phyloP scores from a whole-genome alignment of 2,329 filamentous ascomycete species.

The Cytospora leucostoma region DNA sequence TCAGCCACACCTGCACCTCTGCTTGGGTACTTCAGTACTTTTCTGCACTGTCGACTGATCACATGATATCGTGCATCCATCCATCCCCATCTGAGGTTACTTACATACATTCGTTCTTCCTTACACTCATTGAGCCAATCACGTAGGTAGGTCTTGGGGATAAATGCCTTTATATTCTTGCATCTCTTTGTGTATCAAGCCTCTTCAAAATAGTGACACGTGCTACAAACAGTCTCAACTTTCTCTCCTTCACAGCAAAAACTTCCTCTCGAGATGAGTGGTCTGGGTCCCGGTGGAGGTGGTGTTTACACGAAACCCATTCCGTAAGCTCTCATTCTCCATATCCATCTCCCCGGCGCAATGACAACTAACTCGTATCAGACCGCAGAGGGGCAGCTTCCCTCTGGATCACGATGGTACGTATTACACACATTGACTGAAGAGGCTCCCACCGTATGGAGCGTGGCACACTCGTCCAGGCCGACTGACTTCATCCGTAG shows the following conservation, averaged over 20 bases:
- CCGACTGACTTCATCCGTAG: constrained; percentile 44
- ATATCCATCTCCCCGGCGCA: neutral
- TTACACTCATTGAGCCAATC: neutral
- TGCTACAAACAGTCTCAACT: neutral
- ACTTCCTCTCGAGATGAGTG: constrained; percentile 34
- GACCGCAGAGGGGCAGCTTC: constrained; percentile 89
- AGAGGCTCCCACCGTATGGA: neutral
- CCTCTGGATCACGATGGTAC: constrained; percentile 88
- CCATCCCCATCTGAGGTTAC: neutral
- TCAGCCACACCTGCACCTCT: constrained; percentile 20
- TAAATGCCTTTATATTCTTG: neutral
- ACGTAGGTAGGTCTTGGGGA: neutral
- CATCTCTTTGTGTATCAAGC: neutral
- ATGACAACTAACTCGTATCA: constrained; percentile 38
- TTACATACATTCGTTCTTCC: neutral
- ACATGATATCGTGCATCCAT: constrained; percentile 8
- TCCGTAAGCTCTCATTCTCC: constrained; percentile 34
- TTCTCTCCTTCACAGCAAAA: neutral
- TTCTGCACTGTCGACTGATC: neutral
- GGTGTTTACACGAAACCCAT: constrained; percentile 37
- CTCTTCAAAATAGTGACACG: neutral
- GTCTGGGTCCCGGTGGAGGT: constrained; percentile 37
- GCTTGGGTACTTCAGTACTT: constrained; percentile 5
- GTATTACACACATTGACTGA: constrained; percentile 22
- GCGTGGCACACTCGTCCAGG: constrained; percentile 2